Conservation (phyloP, 2,329 filamentous ascomycete species). For the Cercospora nicotianae region DNA sequence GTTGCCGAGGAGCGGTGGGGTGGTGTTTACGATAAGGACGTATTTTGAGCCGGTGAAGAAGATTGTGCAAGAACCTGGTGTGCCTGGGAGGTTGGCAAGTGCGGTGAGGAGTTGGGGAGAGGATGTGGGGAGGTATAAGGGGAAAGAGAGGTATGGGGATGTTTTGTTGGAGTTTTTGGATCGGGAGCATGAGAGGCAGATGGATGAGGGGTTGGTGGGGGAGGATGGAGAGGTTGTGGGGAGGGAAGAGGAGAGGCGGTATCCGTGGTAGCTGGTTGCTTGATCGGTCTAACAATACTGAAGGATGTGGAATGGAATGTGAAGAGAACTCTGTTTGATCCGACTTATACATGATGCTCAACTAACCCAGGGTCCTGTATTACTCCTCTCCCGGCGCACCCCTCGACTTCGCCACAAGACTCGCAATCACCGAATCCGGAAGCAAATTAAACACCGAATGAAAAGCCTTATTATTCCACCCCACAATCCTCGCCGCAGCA, state of each 20-base stretch:
- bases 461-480: no score
- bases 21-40: slow-evolving; percentile 74
- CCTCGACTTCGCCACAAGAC: no score
- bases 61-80: slow-evolving; percentile 69
- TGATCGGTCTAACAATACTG: neutral
- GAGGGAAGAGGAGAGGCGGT: slow-evolving; percentile 61
- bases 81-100: slow-evolving; percentile 74
- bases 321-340: no score
- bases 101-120: slow-evolving; percentile 79
- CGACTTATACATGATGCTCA: no score
- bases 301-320: no score
- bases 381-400: neutral
- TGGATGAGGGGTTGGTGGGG: slow-evolving; percentile 61
- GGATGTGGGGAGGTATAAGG: slow-evolving; percentile 76
- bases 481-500: no score
- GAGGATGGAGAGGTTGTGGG: slow-evolving; percentile 45
- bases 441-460: no score
- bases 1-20: slow-evolving; percentile 49
- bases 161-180: slow-evolving; percentile 77
- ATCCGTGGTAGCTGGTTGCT: slow-evolving; percentile 55
- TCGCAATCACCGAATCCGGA: no score
- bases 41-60: slow-evolving; percentile 73
- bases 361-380: no score
- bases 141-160: slow-evolving; percentile 69
- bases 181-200: slow-evolving; percentile 69